Evolutionary conservation across 306 rosid genomes (phyloP), one percentile per base, ranked within the genome.

Genomic region (cucumber (Cucumis sativus)): DNA sequence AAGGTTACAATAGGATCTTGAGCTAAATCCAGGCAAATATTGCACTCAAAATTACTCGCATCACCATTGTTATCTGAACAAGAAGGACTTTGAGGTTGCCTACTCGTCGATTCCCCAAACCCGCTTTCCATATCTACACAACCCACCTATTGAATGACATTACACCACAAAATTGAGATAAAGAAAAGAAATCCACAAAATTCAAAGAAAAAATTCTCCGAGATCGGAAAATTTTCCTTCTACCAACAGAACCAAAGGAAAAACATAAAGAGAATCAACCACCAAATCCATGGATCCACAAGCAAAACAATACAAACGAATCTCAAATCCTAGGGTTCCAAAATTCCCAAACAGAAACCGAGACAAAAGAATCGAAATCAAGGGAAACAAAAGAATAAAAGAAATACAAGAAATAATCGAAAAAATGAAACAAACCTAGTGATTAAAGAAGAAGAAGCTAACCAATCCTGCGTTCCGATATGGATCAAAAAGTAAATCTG

Each of bases 1-100:
- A 90, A 56, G 64, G 97, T 92, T 17, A 90, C 91, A 66, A 92
- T 92, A 2, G 97, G 97, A 57, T 92, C 97, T 81, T 92, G 97
- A 59, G 97, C 97, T 74, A 92, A 87, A 12, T 92, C 97, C 13
- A 92, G 82, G 86, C 97, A 92, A 79, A 92, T 92, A 87, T 92
- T 92, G 89, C 97, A 92, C 81, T 92, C 97, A 59, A 92, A 92
- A 79, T 87, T 81, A 33, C 88, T 91, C 4, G 96, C 88, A 79
- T 90, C 93, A 33, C 78, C 79, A 77, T 85, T 89, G 41, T 81
- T 86, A 63, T 78, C 83, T 79, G 86, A 83, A 82, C 8, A 85
- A 6, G 95, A 86, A 64, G 91, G 87, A 80, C 84, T 89, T 84
- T 87, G 89, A 66, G 93, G 84, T 21, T 90, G 77, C 85, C 87